Conservation (phyloP, 2,329 filamentous ascomycete species). For the Neopestalotiopsis sp. region DNA sequence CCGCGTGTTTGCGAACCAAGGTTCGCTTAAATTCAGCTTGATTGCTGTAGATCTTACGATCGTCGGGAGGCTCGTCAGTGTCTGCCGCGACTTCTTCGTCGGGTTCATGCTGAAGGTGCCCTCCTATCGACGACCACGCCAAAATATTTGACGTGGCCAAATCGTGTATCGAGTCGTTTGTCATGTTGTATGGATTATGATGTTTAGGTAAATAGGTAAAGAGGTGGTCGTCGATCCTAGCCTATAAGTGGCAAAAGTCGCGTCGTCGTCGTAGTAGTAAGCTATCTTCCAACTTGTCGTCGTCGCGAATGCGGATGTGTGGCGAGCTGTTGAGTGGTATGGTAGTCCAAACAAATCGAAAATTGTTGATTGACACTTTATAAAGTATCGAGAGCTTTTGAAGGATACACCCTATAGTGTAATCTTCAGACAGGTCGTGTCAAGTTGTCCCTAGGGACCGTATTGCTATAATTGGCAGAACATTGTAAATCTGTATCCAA, state of each 20-base stretch:
- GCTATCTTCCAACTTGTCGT: neutral
- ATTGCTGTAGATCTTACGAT: constrained; percentile 36
- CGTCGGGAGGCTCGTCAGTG: constrained; percentile 87
- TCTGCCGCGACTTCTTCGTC: constrained; percentile 75
- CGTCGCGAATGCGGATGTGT: neutral
- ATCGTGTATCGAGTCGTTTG: constrained; percentile 42
- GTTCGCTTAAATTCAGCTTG: constrained; percentile 52
- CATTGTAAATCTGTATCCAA: constrained; percentile 27
- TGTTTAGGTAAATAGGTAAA: neutral
- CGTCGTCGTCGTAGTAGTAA: constrained; percentile 4
- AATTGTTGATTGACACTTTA: constrained; percentile 16
- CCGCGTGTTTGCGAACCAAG: constrained; percentile 52
- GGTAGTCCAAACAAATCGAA: constrained; percentile 1
- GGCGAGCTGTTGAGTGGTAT: neutral
- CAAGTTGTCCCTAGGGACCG: constrained; percentile 48
- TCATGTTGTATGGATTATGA: constrained; percentile 34
- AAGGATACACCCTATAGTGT: constrained; percentile 29
- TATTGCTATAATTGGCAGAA: constrained; percentile 43
- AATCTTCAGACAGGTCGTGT: constrained; percentile 31
- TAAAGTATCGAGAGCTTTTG: constrained; percentile 19
- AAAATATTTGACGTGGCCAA: constrained; percentile 48
- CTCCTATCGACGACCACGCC: constrained; percentile 50
- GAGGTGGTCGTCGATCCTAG: neutral
- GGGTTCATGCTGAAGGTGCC: constrained; percentile 47
- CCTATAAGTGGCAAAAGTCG: constrained; percentile 6